Evolutionary conservation across 805 yeast genomes (phyloP).

Genomic region (Saturnispora diversa): DNA sequence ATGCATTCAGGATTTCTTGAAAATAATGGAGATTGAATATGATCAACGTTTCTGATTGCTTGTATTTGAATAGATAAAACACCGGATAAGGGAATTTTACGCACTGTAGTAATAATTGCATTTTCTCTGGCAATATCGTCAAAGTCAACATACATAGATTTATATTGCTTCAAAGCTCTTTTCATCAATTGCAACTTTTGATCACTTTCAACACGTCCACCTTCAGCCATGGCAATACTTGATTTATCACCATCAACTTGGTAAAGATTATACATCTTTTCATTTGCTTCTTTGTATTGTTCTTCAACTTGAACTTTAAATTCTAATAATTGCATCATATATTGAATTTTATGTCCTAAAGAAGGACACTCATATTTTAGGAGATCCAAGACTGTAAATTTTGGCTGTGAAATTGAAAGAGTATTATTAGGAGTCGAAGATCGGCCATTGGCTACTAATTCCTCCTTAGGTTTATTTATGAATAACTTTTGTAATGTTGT

Average conservation of each 20-base stretch:
- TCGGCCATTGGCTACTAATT: conserved; percentile 3
- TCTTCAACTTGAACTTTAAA: conserved; percentile 90
- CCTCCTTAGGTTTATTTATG: conserved; percentile 17
- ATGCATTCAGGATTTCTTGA: conserved; percentile 72
- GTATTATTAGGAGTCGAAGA: conserved; percentile 3
- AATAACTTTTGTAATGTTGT: conserved; percentile 61
- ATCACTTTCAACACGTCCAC: conserved; percentile 75
- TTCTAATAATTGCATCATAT: conserved; percentile 91
- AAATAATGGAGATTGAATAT: conserved; percentile 75
- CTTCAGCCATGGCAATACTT: conserved; percentile 80
- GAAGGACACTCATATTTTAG: conserved; percentile 91
- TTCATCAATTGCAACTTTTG: conserved; percentile 78
- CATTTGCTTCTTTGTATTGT: conserved; percentile 88
- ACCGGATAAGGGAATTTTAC: conserved; percentile 82
- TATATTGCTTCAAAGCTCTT: conserved; percentile 78
- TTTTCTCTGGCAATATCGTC: conserved; percentile 61
- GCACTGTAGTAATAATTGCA: conserved; percentile 58
- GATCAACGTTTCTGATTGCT: conserved; percentile 84
- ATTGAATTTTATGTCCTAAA: conserved; percentile 86
- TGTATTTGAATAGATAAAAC: conserved; percentile 62
- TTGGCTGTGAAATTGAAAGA: conserved; percentile 26
- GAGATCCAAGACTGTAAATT: conserved; percentile 67
- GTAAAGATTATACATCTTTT: conserved; percentile 77
- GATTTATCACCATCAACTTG: conserved; percentile 86
- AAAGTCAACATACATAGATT: conserved; percentile 72